Conservation (phyloP, 2,329 filamentous ascomycete genomes). For the Pseudogymnoascus sp. region DNA sequence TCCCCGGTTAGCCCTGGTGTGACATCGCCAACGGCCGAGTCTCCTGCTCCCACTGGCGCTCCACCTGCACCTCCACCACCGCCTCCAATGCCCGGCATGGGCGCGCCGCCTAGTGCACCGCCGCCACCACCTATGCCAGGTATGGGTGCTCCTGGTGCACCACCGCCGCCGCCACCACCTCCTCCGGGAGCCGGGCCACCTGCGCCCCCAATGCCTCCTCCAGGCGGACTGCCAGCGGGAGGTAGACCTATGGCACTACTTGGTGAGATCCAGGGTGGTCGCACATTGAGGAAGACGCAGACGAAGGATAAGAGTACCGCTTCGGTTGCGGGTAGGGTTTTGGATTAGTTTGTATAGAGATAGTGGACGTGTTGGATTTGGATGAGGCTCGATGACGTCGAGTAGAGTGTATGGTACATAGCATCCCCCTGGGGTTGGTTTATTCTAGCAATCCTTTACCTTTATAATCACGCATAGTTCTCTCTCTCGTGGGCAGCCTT, state of each 20-base stretch:
- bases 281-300: constrained; percentile 71
- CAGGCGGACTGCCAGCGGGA: constrained; percentile 29
- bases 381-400: neutral
- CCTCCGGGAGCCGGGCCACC: constrained; percentile 19
- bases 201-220: constrained; percentile 28
- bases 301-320: constrained; percentile 80
- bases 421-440: neutral
- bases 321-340: constrained; percentile 66
- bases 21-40: constrained; percentile 36
- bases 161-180: constrained; percentile 37
- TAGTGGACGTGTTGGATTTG: neutral
- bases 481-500: neutral
- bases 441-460: constrained; percentile 6
- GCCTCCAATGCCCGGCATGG: constrained; percentile 39
- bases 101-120: constrained; percentile 29
- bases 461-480: neutral
- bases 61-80: constrained; percentile 38
- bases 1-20: constrained; percentile 37
- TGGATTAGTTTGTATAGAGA: constrained; percentile 24
- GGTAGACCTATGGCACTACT: constrained; percentile 58
- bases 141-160: constrained; percentile 26
- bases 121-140: constrained; percentile 30
- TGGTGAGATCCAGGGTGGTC: constrained; percentile 76
- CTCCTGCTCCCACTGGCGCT: constrained; percentile 31
- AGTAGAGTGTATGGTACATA: constrained; percentile 5